Evolutionary conservation across 129 eudicot genomes (phyloP), one percentile per base, ranked within the genome.

Genomic region (Flaveria trinervia): DNA sequence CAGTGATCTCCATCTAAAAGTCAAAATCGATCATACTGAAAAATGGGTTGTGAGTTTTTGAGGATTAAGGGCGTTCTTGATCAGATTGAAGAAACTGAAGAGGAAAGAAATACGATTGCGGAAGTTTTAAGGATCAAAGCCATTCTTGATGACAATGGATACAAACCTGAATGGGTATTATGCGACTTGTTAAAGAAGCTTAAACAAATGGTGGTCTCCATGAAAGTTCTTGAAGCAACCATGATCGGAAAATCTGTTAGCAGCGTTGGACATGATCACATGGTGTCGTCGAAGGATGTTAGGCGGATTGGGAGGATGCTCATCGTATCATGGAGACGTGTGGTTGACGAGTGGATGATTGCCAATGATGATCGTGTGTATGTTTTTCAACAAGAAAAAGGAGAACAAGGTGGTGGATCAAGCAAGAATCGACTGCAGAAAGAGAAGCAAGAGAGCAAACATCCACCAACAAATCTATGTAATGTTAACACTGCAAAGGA

Each of bases 301-400:
- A 14, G 73, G 17, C 56, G 10, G 12, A 13, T 2, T 23, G 73
- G 26, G 10, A 48, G 17, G 49, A 46, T 15, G 55, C 50, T 69
- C 22, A 3, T 69, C 3, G 13, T 11, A 12, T 15, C 54, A 36
- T 69, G 73, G 59, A 69, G 23, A 22, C 20, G 8, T 2, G 46
- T 14, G 18, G 73, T 69, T 14, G 73, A 69, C 10, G 60, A 54
- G 25, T 54, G 60, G 60, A 54, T 54, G 10, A 54, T 54, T 54
- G 60, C 23, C 2, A 5, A 54, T 54, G 60, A 50, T 50, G 4
- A 50, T 50, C 6, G n/a, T 54, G 0, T 17, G 23, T 4, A 11
- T 16, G 55, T 50, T 50, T 14, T 1, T 50, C 15, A 50, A 13
- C 5, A 50, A 13, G 10, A 54, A 20, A 20, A 20, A 54, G 23